A percentile compares a stretch with the other conserved stretches of the same genome.
These are phyloP conservation scores for Candida sanyaensis DNA, from an alignment of 1,139 yeast species.

Conservation along the genomic window DNA sequence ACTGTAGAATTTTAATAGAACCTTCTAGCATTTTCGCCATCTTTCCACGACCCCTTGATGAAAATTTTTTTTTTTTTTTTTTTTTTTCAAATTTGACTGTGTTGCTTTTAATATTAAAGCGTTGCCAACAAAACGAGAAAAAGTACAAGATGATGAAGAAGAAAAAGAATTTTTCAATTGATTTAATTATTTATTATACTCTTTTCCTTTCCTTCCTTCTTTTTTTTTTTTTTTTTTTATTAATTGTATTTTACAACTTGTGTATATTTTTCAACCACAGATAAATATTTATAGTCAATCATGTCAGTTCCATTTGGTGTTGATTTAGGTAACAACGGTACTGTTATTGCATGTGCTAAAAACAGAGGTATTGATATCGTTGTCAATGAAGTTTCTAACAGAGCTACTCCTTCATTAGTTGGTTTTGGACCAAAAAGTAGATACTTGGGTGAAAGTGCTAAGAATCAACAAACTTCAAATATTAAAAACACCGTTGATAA, in stretches of 20 bases:
- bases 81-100: not conserved
- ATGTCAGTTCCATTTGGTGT: conserved; percentile 90
- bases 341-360: conserved; percentile 96
- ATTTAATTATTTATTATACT: not conserved
- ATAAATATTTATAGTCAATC: conserved; percentile 11
- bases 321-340: conserved; percentile 94
- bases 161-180: conserved; percentile 1
- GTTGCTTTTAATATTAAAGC: not conserved
- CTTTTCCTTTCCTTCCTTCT: conserved; percentile 4
- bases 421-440: conserved; percentile 91
- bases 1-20: conserved; percentile 4
- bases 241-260: not conserved
- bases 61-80: conserved; percentile 1
- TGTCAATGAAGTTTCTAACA: conserved; percentile 97
- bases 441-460: conserved; percentile 92
- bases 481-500: conserved; percentile 95
- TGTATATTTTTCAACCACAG: too few species aligned
- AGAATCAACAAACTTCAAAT: conserved; percentile 95
- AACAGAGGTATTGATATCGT: conserved; percentile 98
- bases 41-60: conserved; percentile 4
- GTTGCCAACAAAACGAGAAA: not conserved
- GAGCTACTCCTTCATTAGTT: conserved; percentile 92
- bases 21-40: conserved; percentile 4
- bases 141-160: not conserved
- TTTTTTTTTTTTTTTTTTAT: not conserved